phyloP scores from a whole-genome alignment of 1,284 basidiomycete genomes.

The Puccinia hordei region DNA sequence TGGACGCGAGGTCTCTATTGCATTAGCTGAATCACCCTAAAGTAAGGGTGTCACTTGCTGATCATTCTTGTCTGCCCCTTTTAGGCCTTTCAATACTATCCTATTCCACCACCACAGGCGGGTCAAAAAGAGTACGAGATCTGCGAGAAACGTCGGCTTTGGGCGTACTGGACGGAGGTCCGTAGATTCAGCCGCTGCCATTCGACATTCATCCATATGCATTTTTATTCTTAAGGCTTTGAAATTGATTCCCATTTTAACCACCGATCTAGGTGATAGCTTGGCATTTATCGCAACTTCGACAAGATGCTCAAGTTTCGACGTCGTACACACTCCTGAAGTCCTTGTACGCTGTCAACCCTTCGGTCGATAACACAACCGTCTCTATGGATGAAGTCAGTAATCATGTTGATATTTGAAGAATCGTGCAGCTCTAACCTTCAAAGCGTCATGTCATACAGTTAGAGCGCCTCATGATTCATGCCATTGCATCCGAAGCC shows the following conservation, averaged over 20 bases:
- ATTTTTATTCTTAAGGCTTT: not conserved
- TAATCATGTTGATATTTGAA: not conserved
- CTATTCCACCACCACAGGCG: constrained; percentile 40
- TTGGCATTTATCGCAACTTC: constrained; percentile 44
- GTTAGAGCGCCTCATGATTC: constrained; percentile 39
- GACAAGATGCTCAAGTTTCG: constrained; percentile 44
- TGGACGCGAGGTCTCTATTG: not conserved
- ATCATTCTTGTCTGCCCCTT: not conserved
- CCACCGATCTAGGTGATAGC: constrained; percentile 31
- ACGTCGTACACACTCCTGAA: constrained; percentile 40
- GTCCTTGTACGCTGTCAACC: constrained; percentile 30
- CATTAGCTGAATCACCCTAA: not conserved
- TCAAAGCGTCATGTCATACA: not conserved
- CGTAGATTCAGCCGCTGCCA: not conserved
- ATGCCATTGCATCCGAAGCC: constrained; percentile 47
- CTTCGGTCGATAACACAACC: constrained; percentile 23
- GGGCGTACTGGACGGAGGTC: constrained; percentile 50
- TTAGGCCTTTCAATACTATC: constrained; percentile 35
- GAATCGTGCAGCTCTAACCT: not conserved
- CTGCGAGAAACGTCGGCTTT: constrained; percentile 43
- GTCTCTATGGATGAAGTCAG: constrained; percentile 40
- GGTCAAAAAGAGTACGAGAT: constrained; percentile 23
- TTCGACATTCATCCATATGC: not conserved
- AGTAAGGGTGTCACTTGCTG: constrained; percentile 6
- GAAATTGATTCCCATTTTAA: not conserved